phyloP scores from a whole-genome alignment of 345 rosid genomes.

The Eucalyptus coolabah region DNA sequence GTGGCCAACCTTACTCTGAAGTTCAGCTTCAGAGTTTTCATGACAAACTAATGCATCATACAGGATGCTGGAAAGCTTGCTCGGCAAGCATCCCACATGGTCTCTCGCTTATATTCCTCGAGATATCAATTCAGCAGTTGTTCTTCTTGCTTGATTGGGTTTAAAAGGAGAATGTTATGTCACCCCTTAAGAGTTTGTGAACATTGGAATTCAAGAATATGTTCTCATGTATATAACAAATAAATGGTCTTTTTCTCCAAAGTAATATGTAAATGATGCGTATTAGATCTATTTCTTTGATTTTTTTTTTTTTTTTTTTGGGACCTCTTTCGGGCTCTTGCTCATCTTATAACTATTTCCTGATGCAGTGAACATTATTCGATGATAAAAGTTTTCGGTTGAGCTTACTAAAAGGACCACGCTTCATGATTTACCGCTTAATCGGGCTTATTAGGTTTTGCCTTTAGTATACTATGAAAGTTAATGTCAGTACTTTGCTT shows the following conservation, averaged over 20 bases:
- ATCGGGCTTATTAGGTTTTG: background rate
- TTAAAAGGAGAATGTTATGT: background rate
- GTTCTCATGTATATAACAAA: too few species aligned
- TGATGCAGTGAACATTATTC: background rate
- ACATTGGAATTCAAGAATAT: too few species aligned
- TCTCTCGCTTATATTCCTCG: background rate
- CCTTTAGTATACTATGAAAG: background rate
- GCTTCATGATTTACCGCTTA: background rate
- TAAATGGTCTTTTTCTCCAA: too few species aligned
- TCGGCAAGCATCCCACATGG: background rate
- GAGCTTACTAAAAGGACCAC: background rate
- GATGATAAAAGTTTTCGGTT: background rate
- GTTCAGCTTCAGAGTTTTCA: background rate
- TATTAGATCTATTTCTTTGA: background rate
- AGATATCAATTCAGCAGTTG: background rate
- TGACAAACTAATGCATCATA: background rate
- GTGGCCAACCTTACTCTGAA: background rate
- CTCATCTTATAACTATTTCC: too few species aligned
- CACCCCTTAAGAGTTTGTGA: background rate
- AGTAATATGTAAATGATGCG: too few species aligned
- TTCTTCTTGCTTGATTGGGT: background rate
- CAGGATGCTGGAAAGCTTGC: background rate
- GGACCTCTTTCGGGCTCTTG: too few species aligned
- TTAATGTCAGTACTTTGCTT: background rate
- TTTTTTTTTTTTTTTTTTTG: too few species aligned